Conservation (phyloP, 2,329 filamentous ascomycete species). For the Colletotrichum cereale region DNA sequence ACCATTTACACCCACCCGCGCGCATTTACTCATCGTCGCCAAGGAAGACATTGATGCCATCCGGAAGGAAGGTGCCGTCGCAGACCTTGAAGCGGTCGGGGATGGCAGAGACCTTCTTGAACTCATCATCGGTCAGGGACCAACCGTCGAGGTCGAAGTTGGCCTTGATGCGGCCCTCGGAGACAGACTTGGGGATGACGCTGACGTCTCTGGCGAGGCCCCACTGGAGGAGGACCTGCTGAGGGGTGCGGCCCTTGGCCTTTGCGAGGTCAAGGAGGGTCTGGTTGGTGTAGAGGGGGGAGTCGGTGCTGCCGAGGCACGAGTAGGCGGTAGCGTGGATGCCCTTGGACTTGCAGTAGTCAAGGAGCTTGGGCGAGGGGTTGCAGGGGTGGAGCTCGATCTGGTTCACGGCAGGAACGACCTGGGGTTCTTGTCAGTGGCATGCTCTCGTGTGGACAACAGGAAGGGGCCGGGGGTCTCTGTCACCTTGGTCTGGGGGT, state of each 20-base stretch:
- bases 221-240: constrained; percentile 86
- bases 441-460: too few species aligned
- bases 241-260: constrained; percentile 74
- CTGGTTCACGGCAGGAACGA: constrained; percentile 80
- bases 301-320: constrained; percentile 78
- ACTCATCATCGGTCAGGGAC: constrained; percentile 78
- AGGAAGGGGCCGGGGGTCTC: neutral
- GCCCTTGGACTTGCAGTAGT: constrained; percentile 78
- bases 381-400: constrained; percentile 85
- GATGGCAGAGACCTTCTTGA: constrained; percentile 75
- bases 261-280: constrained; percentile 73
- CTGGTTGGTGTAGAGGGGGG: constrained; percentile 75
- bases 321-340: constrained; percentile 84
- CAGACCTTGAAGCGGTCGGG: constrained; percentile 87
- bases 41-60: constrained; percentile 79
- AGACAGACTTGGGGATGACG: constrained; percentile 89
- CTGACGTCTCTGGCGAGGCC: constrained; percentile 84
- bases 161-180: constrained; percentile 76
- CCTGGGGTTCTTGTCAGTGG: constrained; percentile 48
- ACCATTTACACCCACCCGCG: neutral
- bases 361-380: constrained; percentile 82
- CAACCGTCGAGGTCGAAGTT: constrained; percentile 84
- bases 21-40: constrained; percentile 78
- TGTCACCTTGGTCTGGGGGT: constrained; percentile 71
- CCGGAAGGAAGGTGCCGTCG: constrained; percentile 77